These are phyloP conservation scores for Dactylellina haptotyla DNA, from an alignment of 2,329 filamentous ascomycete genomes.

Conservation along the genomic window DNA sequence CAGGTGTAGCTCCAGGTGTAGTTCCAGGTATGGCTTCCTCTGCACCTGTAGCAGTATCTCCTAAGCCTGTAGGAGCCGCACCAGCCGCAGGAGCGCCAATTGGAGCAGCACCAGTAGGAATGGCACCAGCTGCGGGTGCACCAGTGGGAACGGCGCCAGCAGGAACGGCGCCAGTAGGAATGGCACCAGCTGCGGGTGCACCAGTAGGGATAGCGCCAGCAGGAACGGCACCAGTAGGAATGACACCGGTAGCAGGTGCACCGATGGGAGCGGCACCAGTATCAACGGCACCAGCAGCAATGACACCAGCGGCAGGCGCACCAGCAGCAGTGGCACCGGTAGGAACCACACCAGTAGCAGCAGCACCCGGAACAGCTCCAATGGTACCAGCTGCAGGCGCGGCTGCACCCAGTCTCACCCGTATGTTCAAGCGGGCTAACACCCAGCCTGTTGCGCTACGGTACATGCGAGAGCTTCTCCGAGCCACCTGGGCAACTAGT, in stretches of 20 bases:
- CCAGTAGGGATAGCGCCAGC: neutral
- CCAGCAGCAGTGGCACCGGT: neutral
- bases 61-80: too few species aligned
- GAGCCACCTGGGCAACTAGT: neutral
- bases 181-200: neutral
- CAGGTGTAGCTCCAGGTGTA: neutral
- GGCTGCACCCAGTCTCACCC: too few species aligned
- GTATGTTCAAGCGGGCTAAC: too few species aligned
- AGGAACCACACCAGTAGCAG: neutral
- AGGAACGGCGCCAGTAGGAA: neutral
- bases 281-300: neutral
- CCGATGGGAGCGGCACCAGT: neutral
- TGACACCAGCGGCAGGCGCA: neutral
- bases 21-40: neutral
- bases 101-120: neutral
- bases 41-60: neutral
- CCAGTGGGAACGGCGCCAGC: neutral
- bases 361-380: neutral
- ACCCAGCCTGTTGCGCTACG: too few species aligned
- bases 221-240: neutral
- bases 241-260: neutral
- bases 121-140: neutral
- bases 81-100: neutral
- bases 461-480: neutral
- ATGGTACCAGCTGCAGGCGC: neutral